Base-by-base conservation (phyloP, 345 rosid species). In the Linum lewisii region DNA sequence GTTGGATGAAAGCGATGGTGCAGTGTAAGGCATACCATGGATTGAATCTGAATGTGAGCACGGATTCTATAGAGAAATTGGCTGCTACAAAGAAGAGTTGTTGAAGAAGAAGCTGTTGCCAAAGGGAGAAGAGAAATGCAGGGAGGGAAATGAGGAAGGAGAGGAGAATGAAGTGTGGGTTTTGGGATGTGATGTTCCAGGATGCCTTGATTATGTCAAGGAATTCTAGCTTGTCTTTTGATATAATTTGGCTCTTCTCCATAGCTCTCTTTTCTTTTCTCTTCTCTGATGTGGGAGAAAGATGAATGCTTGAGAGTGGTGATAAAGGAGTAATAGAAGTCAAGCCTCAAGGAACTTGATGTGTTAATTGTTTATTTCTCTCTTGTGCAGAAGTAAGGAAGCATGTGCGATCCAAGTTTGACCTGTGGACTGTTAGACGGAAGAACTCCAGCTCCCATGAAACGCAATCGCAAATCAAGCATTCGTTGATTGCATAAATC, bases 121-220 rank as follows among this genome's bases (percentile, higher is more conserved):
- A n/a, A 37, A 69, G 29, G 26, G 59, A 24, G 59, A 71, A 65
- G 59, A 42, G 56, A 60, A 75, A 72, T 26, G 62, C 32, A 42
- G 80, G 74, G 50, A 69, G 47, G 57, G 72, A 66, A 50, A 67
- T 26, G 24, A 73, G 57, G 65, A 64, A 58, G 54, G 75, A 21
- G 45, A 69, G 51, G 53, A 63, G 14, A 51, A 66, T 24, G 73
- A 75, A 64, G 36, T 21, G 63, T 62, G 70, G 75, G 34, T 59
- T 72, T 29, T 37, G 47, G 55, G 65, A 18, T 11, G 59, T 24
- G 45, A 66, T 72, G 29, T 45, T 60, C 49, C 66, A 21, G 0
- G 74, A 60, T 57, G 65, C 57, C 32, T 57, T 52, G 59, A 75
- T 38, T 15, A 69, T 56, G 38, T 52, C 64, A 22, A 56, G 20